Evolutionary conservation across 163 green algal species (phyloP).

Genomic region (Chlorella variabilis): DNA sequence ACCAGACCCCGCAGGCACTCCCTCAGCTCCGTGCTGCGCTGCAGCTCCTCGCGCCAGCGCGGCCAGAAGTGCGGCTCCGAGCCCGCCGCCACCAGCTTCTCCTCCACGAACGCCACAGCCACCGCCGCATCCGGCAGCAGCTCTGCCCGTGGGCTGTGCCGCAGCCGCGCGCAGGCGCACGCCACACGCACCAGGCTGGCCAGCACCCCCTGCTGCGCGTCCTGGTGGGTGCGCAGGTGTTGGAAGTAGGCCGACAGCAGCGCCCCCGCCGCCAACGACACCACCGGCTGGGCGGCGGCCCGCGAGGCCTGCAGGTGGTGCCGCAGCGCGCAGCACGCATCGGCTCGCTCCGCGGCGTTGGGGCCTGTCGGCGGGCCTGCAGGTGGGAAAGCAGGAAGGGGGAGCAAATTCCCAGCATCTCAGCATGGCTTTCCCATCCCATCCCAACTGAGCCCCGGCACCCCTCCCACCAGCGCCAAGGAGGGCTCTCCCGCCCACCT

Average conservation of each 20-base stretch:
- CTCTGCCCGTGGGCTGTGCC: not conserved
- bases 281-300: not conserved
- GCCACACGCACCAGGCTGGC: slow-evolving; percentile 30
- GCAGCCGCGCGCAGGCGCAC: slow-evolving; percentile 30
- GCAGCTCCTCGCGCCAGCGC: slow-evolving; percentile 19
- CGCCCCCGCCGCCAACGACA: slow-evolving; percentile 8
- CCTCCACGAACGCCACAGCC: slow-evolving; percentile 37
- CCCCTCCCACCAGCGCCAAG: not conserved
- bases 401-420: too few species aligned
- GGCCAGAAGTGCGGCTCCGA: not conserved
- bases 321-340: not conserved
- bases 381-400: not conserved
- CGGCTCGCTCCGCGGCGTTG: not conserved
- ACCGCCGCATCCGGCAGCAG: slow-evolving; percentile 36
- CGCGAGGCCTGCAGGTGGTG: not conserved
- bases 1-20: slow-evolving; percentile 30
- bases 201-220: slow-evolving; percentile 18
- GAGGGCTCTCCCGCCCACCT: not conserved
- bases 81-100: slow-evolving; percentile 17
- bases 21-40: slow-evolving; percentile 16
- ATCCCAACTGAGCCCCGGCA: too few species aligned
- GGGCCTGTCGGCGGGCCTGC: not conserved
- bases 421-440: too few species aligned
- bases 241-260: slow-evolving; percentile 39
- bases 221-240: not conserved